Base-by-base conservation (phyloP, 345 rosid genomes). In the Noccaea caerulescens region DNA sequence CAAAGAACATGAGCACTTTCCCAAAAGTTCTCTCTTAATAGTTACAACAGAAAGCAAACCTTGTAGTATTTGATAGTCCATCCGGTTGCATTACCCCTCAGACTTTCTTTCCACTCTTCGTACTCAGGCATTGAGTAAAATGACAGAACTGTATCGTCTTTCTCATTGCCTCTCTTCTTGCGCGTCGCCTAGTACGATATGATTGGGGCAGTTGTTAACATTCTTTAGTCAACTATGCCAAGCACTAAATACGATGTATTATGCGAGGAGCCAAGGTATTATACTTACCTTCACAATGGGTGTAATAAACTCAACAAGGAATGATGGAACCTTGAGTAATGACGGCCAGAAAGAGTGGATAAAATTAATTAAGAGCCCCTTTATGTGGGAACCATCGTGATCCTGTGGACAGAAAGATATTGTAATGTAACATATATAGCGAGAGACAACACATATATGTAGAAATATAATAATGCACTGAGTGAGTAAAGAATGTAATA, bases 291-390 rank as follows among this genome's bases (percentile, higher is more conserved):
- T 95, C 72, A 92, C 92, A 66, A 95, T 95, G 13, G 99, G 98
- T 50, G 99, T 95, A 11, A 95, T 87, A 62, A 95, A 95, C 84
- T 90, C 98, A 51, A 95, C 91, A 38, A 95, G 44, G 85, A 95
- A 95, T 8, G 99, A 87, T 44, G 87, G 91, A 75, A 90, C 79
- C 82, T 68, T 90, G 46, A 95, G 86, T 76, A 95, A 79, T 5
- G 99, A 82, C 10, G 98, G 99, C 99, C 99, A 95, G 80, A 92
- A 95, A 63, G 93, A 82, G 78, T 95, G 97, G 58, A 95, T 86
- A 52, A 95, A 92, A 61, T 95, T 95, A 61, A 95, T 95, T 77
- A 95, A 64, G 57, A 95, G 81, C 8, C 99, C 99, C 77, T 95
- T 95, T 20, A 95, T 95, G 72, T 95, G 99, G 10, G 98, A 95